phyloP scores from a whole-genome alignment of 2,329 filamentous ascomycete species.

The Lasiodiplodia citricola region DNA sequence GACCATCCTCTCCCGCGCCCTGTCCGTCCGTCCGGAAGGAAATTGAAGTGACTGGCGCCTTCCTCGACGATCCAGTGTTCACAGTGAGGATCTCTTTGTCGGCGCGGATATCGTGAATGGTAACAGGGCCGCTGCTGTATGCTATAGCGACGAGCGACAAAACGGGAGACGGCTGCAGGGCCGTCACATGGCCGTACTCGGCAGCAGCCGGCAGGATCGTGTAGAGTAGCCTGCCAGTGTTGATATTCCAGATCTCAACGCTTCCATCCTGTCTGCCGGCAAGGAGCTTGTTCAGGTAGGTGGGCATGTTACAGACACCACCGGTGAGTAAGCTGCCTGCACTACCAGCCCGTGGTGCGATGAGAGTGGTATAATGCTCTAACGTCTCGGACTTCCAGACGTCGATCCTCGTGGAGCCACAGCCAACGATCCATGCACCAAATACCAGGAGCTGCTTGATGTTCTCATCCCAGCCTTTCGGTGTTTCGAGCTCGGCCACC shows the following conservation, averaged over 20 bases:
- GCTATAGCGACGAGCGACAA: constrained; percentile 87
- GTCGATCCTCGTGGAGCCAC: constrained; percentile 75
- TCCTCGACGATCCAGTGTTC: constrained; percentile 65
- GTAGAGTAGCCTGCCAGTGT: constrained; percentile 87
- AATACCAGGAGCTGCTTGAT: constrained; percentile 81
- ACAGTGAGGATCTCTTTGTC: constrained; percentile 76
- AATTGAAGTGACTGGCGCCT: constrained; percentile 76
- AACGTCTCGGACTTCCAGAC: constrained; percentile 85
- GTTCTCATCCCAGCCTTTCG: constrained; percentile 68
- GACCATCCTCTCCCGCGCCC: constrained; percentile 86
- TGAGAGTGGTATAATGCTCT: constrained; percentile 89
- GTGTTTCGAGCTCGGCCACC: constrained; percentile 74
- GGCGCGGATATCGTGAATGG: constrained; percentile 80
- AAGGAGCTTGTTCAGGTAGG: constrained; percentile 94
- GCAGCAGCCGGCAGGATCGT: constrained; percentile 79
- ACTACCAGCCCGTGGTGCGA: constrained; percentile 61
- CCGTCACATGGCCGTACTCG: constrained; percentile 80
- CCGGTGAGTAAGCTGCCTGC: constrained; percentile 74
- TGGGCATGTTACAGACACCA: constrained; percentile 85
- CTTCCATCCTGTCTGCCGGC: constrained; percentile 85
- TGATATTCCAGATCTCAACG: constrained; percentile 97
- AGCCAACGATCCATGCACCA: constrained; percentile 88
- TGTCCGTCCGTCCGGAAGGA: constrained; percentile 88
- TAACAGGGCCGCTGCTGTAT: constrained; percentile 77
- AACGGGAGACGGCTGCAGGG: constrained; percentile 81